Conservation (phyloP, 139 green algal species). For the Haematococcus sp. region DNA sequence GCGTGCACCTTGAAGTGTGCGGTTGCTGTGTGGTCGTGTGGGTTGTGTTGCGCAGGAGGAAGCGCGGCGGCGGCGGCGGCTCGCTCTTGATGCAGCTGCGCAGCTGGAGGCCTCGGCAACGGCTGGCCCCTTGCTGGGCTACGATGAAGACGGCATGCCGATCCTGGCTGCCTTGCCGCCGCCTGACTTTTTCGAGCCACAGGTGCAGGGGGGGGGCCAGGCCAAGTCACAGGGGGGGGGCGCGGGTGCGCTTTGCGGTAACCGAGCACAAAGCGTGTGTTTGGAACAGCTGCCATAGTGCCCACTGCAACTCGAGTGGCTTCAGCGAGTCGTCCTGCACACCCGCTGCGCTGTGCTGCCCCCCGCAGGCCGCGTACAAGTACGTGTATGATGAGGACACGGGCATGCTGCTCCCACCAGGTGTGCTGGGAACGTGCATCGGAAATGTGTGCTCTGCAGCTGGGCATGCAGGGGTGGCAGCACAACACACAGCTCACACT, state of each 20-base stretch:
- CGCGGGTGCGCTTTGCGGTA: no score
- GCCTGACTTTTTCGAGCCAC: neutral
- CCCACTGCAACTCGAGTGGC: no score
- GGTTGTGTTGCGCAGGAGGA: neutral
- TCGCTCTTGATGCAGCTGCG: neutral
- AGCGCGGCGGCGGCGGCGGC: neutral
- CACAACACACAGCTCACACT: no score
- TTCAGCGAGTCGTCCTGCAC: no score
- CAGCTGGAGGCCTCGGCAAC: neutral
- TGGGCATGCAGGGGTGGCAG: no score
- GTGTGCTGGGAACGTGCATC: constrained; percentile 8
- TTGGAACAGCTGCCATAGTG: no score
- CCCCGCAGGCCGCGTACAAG: constrained; percentile 10
- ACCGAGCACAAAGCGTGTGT: no score
- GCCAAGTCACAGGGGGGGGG: no score
- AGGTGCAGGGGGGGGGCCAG: neutral
- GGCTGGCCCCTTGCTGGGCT: constrained; percentile 5
- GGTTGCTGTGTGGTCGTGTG: no score
- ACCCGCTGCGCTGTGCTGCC: no score
- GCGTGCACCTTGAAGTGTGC: no score
- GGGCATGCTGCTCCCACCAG: constrained; percentile 30
- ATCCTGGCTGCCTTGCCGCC: neutral
- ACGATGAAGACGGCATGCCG: neutral
- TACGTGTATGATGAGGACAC: constrained; percentile 41
- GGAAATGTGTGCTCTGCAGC: no score